A percentile compares a stretch with the other conserved stretches of the same genome.
These are phyloP conservation scores for Flaveria bidentis DNA, from an alignment of 129 eudicot genomes.

Conservation along the genomic window DNA sequence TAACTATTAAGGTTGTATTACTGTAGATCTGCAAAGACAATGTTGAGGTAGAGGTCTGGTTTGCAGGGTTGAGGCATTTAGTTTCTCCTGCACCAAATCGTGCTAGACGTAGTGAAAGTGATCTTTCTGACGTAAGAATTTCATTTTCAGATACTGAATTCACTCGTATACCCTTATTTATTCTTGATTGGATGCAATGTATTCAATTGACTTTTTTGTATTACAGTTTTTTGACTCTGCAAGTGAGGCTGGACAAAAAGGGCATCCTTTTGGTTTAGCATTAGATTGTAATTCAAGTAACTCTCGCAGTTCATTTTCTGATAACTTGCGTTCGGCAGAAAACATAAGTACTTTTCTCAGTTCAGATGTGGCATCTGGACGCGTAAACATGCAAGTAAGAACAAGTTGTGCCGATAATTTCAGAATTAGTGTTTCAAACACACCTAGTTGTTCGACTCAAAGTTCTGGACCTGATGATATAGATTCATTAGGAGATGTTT, in stretches of 20 bases:
- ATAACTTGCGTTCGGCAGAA: constrained; percentile 34
- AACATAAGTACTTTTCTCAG: constrained; percentile 27
- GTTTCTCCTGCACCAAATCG: constrained; percentile 45
- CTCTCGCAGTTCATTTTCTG: constrained; percentile 43
- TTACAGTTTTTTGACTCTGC: constrained; percentile 48
- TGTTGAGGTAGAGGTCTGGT: constrained; percentile 72
- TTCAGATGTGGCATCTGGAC: constrained; percentile 68
- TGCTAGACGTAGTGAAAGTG: constrained; percentile 55
- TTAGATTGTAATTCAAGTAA: constrained; percentile 50
- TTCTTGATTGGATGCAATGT: background rate
- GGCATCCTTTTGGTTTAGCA: constrained; percentile 42
- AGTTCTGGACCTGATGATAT: constrained; percentile 88
- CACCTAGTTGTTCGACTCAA: constrained; percentile 86
- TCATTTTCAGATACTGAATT: background rate
- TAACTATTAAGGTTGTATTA: constrained; percentile 17
- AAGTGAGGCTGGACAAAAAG: constrained; percentile 37
- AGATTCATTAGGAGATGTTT: constrained; percentile 93
- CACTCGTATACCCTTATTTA: background rate
- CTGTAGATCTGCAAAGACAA: constrained; percentile 73
- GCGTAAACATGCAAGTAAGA: constrained; percentile 75
- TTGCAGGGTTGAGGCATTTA: constrained; percentile 66
- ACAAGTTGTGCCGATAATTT: constrained; percentile 74
- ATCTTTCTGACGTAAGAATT: constrained; percentile 59
- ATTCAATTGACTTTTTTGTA: background rate
- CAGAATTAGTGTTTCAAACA: constrained; percentile 86